Evolutionary conservation across 805 yeast genomes (phyloP).

Genomic region (Candida insectorum): DNA sequence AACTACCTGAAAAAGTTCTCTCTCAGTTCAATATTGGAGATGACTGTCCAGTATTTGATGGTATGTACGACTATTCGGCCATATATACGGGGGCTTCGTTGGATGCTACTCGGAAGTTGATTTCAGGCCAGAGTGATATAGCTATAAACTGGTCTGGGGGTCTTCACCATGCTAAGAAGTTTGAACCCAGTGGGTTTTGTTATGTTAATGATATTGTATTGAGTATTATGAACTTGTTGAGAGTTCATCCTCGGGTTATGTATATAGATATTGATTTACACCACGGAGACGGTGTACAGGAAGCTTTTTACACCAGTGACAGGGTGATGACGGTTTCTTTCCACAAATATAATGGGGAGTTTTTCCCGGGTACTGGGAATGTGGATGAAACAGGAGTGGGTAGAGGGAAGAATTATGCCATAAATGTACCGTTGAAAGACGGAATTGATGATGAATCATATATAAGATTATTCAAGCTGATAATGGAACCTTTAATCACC

Average conservation of each 20-base stretch:
- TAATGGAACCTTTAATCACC: constrained; percentile 85
- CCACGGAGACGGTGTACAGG: constrained; percentile 98
- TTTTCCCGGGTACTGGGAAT: constrained; percentile 96
- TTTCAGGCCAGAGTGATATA: constrained; percentile 84
- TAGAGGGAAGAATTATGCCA: constrained; percentile 80
- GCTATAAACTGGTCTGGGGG: constrained; percentile 98
- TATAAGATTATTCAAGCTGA: constrained; percentile 69
- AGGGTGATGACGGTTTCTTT: constrained; percentile 95
- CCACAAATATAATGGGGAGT: constrained; percentile 91
- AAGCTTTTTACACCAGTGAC: constrained; percentile 92
- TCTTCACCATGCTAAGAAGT: constrained; percentile 91
- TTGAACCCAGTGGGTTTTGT: constrained; percentile 93
- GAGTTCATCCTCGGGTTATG: constrained; percentile 89
- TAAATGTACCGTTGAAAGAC: constrained; percentile 90
- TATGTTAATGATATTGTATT: constrained; percentile 92
- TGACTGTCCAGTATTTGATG: constrained; percentile 94
- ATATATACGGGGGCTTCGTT: constrained; percentile 91
- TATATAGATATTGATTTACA: constrained; percentile 94
- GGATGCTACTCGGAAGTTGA: constrained; percentile 85
- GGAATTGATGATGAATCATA: constrained; percentile 95
- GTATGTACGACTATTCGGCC: constrained; percentile 85
- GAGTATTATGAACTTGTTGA: constrained; percentile 75
- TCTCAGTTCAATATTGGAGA: constrained; percentile 85
- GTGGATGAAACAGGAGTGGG: constrained; percentile 87
- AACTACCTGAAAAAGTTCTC: constrained; percentile 53